Evolutionary conservation across 257 asterid genomes (phyloP).

Genomic region (Phtheirospermum japonicum): DNA sequence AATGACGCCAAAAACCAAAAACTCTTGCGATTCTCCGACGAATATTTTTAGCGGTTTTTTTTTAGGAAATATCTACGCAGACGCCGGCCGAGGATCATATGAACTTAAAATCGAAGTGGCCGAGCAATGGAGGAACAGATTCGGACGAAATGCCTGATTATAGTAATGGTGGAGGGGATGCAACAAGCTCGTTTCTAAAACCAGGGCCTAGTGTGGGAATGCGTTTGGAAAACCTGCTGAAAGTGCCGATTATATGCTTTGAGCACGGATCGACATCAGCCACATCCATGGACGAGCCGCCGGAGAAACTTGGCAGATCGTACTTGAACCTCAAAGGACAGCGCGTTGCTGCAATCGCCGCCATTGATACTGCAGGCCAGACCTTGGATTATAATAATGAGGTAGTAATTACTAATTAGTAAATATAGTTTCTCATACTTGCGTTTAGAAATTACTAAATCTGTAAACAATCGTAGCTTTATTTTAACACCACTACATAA

Average conservation of each 20-base stretch:
- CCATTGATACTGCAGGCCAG: no score
- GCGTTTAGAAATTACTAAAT: no score
- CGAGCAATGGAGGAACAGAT: constrained; percentile 11
- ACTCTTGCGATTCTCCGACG: no score
- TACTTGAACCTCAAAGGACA: no score
- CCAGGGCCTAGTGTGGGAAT: constrained; percentile 38
- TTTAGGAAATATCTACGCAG: constrained; percentile 7
- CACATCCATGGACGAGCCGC: constrained; percentile 56
- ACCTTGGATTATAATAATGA: no score
- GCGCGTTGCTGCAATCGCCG: no score
- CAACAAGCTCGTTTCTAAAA: constrained; percentile 30
- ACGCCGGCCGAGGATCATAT: constrained; percentile 13
- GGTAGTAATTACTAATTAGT: no score
- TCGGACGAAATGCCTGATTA: constrained; percentile 20
- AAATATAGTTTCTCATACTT: no score
- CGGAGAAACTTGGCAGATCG: constrained; percentile 46
- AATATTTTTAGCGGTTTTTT: no score
- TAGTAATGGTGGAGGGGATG: constrained; percentile 23
- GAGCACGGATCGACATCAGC: constrained; percentile 32
- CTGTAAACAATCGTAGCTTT: no score
- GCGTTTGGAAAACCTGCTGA: constrained; percentile 30
- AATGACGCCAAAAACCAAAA: background rate
- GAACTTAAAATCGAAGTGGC: background rate
- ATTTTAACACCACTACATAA: no score
- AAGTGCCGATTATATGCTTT: constrained; percentile 22